Conservation (phyloP, 164 flowering plant genomes). For the Saururus chinensis region DNA sequence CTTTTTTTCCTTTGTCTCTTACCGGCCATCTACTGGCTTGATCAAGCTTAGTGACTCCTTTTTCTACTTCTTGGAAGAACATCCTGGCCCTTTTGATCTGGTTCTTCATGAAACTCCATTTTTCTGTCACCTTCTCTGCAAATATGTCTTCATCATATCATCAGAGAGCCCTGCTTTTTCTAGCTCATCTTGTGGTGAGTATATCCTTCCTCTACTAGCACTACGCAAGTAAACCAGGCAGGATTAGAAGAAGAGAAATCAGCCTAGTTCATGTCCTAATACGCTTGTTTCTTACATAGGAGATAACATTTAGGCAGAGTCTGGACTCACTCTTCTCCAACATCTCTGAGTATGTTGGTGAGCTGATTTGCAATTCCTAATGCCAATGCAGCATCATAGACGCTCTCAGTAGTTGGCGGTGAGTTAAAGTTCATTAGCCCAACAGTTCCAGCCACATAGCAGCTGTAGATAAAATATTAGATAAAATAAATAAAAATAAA, state of each 20-base stretch:
- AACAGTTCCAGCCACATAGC: constrained; percentile 91
- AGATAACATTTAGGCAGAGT: background rate
- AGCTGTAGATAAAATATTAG: constrained; percentile 84
- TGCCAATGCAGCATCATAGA: constrained; percentile 73
- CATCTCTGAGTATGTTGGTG: constrained; percentile 85
- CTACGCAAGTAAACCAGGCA: constrained; percentile 15
- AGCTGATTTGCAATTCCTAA: constrained; percentile 85
- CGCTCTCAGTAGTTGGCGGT: constrained; percentile 53
- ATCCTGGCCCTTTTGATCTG: constrained; percentile 84
- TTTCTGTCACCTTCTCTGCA: constrained; percentile 71
- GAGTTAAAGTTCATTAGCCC: constrained; percentile 89
- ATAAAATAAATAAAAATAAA: too few species aligned
- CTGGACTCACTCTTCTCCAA: constrained; percentile 84
- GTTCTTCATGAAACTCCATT: constrained; percentile 76
- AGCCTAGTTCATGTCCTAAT: background rate
- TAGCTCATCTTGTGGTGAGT: constrained; percentile 79
- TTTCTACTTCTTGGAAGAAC: too few species aligned
- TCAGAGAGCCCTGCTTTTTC: constrained; percentile 79
- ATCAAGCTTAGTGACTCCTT: constrained; percentile 63
- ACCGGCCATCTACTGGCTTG: constrained; percentile 94
- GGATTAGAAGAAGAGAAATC: background rate
- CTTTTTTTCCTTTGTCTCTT: constrained; percentile 19
- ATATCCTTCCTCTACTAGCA: constrained; percentile 75
- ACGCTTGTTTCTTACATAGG: background rate
- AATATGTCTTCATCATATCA: constrained; percentile 83